phyloP scores from a whole-genome alignment of 2,329 filamentous ascomycete species.

The Cytospora piceae region DNA sequence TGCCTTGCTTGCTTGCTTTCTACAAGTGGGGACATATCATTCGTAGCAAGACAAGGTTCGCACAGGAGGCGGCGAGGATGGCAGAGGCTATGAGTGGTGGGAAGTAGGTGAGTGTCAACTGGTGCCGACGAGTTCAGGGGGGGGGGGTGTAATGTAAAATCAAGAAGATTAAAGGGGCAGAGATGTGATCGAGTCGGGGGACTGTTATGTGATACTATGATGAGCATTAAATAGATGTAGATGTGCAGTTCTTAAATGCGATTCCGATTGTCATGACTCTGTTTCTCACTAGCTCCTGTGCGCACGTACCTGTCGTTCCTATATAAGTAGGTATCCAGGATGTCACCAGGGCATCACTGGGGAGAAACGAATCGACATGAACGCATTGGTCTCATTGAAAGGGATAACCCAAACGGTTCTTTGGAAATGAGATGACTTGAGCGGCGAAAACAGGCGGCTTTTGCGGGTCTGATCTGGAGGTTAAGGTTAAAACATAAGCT shows the following conservation, averaged over 20 bases:
- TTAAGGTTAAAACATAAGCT: no score
- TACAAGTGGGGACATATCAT: slow-evolving; percentile 65
- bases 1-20: slow-evolving; percentile 81
- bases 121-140: not conserved
- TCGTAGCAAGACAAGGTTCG: slow-evolving; percentile 52
- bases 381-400: no score
- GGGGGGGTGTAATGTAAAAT: not conserved
- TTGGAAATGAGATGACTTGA: no score
- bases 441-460: no score
- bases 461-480: no score
- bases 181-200: not conserved
- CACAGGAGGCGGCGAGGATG: slow-evolving; percentile 24
- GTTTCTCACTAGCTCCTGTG: no score
- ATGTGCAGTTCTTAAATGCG: not conserved
- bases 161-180: not conserved
- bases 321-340: no score
- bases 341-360: no score
- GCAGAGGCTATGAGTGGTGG: slow-evolving; percentile 28
- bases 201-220: not conserved
- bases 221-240: not conserved
- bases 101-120: slow-evolving; percentile 3
- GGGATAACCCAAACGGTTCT: no score
- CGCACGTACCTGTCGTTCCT: no score
- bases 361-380: no score
- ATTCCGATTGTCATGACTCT: not conserved